Base-by-base conservation (phyloP, 805 yeast species). In the Yarrowia sp. region DNA sequence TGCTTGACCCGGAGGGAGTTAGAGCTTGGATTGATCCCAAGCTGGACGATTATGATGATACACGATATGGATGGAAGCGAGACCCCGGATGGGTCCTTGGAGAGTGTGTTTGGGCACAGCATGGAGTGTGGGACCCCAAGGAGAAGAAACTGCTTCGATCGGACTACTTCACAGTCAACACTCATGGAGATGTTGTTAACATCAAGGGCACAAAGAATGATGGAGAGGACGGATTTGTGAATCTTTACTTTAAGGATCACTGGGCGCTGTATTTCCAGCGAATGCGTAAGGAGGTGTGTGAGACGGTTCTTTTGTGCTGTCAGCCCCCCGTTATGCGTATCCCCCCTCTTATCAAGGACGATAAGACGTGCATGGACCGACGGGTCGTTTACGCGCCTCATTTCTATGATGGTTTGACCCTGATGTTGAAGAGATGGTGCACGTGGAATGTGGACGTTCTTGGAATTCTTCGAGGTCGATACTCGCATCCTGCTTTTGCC, bases 351-450 rank as follows among this genome's bases (percentile, higher is more conserved):
- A 74, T 90, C 67, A 80, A 80, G 66, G 81, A 80, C 38, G 53
- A 44, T 42, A 67, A 71, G 73, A 78, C 3, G 72, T 86, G n/a
- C 83, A 72, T 88, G 13, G 93, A 88, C 70, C 72, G 78, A 0
- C 82, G 82, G 62, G 87, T 92, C 0, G 83, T 87, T 0, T 86
- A 86, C 68, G 84, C 95, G 14, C 92, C 95, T 1, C 98, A 92
- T 75, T 92, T 86, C 74, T 92, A 92, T 73, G 98, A 92, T 74
- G 98, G 98, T 0, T 83, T 92, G 85, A 88, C 97, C 1, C 77
- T 92, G 38, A 86, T 92, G 91, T 88, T 88, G 75, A 90, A 90
- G 75, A 83, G 86, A 9, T 92, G 98, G 98, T 90, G 89, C 71
- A 74, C 74, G 41, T 89, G 87, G 75, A 92, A 92, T 71, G 96